Evolutionary conservation across 306 rosid species (phyloP), one percentile per base, ranked within the genome.

Genomic region (Prunus salicina): DNA sequence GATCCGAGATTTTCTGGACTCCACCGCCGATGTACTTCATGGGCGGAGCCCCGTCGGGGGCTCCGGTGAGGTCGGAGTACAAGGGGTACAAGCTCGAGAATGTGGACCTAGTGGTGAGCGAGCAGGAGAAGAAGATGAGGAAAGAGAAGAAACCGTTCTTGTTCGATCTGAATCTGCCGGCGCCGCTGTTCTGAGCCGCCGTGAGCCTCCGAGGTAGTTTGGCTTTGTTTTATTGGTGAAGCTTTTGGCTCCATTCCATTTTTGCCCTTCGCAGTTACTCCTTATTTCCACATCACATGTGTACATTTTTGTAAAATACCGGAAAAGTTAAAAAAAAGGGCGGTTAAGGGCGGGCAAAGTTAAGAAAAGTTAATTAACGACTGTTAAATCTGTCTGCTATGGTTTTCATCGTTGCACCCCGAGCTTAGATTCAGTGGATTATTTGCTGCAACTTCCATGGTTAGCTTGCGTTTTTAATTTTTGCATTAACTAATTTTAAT

Each of bases 91-190:
- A 71, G 72, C 71, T 86, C 65, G 92, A 90, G 86, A 86, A 78
- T 53, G 84, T 85, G 75, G 84, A 76, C 3, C 69, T 68, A 32
- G 83, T 83, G 68, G 77, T 83, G 79, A 75, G n/a, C 62, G 73
- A 72, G 66, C 81, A 86, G 15, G 86, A 82, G 81, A 46, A 76
- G 55, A 50, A 63, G 74, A 30, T 55, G 77, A 56, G 63, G 28
- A 80, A 57, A 12, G 72, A 52, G 75, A 85, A 90, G 83, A 80
- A 82, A 25, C 89, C 93, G 12, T 80, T 88, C 0, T 27, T 80
- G 77, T 71, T 90, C 28, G 96, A 90, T 80, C 91, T 90, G 52
- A 90, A 90, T 76, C 77, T 67, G 27, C 93, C 93, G 67, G 90
- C 96, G 69, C 91, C 93, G 15, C 78, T 80, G 8, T 73, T 74